These are phyloP conservation scores for Leccinum subtestaceum DNA, from an alignment of 768 basidiomycete species.

Conservation along the genomic window DNA sequence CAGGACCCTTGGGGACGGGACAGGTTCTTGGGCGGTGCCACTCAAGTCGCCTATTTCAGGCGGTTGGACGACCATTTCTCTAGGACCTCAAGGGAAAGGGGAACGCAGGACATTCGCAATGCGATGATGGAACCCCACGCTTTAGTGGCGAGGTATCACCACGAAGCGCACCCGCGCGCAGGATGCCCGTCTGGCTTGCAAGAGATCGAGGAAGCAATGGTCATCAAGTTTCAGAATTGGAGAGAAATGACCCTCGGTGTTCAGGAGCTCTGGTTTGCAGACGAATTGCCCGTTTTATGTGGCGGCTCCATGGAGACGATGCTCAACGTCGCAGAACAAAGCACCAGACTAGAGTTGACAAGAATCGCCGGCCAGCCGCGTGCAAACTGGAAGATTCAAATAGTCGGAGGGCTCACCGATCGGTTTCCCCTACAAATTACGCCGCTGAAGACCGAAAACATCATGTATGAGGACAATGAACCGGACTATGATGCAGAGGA, in stretches of 20 bases:
- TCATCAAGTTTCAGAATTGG: constrained; percentile 49
- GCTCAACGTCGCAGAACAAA: constrained; percentile 24
- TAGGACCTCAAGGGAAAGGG: constrained; percentile 30
- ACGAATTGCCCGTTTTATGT: constrained; percentile 30
- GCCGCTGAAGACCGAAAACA: constrained; percentile 9
- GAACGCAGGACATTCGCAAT: constrained; percentile 5
- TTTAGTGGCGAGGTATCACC: constrained; percentile 46
- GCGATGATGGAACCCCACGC: constrained; percentile 37
- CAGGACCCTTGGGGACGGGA: constrained; percentile 74
- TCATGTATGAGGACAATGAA: constrained; percentile 22
- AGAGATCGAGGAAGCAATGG: constrained; percentile 50
- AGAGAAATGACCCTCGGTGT: constrained; percentile 40
- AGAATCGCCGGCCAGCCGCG: constrained; percentile 18
- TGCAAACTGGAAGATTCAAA: constrained; percentile 31
- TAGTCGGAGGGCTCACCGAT: constrained; percentile 22
- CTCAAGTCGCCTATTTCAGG: constrained; percentile 63
- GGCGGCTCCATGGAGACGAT: constrained; percentile 34
- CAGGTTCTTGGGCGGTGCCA: constrained; percentile 59
- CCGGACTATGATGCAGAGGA: constrained; percentile 16
- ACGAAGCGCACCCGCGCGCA: constrained; percentile 49
- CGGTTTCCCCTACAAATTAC: constrained; percentile 5
- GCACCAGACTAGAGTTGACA: constrained; percentile 24
- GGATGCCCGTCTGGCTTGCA: constrained; percentile 39
- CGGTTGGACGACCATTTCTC: constrained; percentile 39
- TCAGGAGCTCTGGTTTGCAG: constrained; percentile 48